Base-by-base conservation (phyloP, 2,329 filamentous ascomycete species). In the Fonsecaea erecta region DNA sequence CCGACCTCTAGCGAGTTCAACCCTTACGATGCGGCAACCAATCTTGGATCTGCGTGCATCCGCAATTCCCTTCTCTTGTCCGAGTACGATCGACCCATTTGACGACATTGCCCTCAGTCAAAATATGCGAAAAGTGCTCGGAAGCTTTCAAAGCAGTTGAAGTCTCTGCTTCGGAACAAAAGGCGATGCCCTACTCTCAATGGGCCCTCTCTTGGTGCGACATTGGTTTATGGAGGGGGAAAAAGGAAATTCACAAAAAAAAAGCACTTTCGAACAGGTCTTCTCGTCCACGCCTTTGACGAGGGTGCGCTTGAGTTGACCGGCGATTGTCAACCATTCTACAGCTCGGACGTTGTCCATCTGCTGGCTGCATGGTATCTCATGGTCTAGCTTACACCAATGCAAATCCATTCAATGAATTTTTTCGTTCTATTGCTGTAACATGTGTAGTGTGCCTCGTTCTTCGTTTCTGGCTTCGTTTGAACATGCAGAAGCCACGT, bases 151-250 rank as follows among this genome's bases (percentile, higher is more conserved):
- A 26, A 60, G 68, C 68, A 71, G 70, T 71, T 71, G 69, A 71
- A 72, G 70, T 64, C 66, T 71, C 69, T 71, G 70, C 69, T 65
- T 61, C 60, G 52, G 55, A 64, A 59, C 68, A 71, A 72, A 70
- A 72, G 68, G 60, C 70, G 69, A 70, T 63, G 62, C 63, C 68
- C 68, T 71, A 59, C 46, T 46, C 18, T 65, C 46, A 69, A 68
- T 52, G 68, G 66, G 66, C 62, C 64, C 43, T 30, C 26, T 62
- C 53, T 16, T 37, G 48, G 26, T 54, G 18, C 60, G 58, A 46
- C 43, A 26, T 62, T 66, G 46, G 21, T 51, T 68, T 34, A 26
- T n/a, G n/a, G n/a, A 24, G 48, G 48, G 32, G 64, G 65, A 70
- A 53, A 43, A 34, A 30, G 61, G 60, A 65, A 62, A 53, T 16